These are phyloP conservation scores for Beverwykella pulmonaria DNA, from an alignment of 495 filamentous ascomycete genomes.

Conservation along the genomic window DNA sequence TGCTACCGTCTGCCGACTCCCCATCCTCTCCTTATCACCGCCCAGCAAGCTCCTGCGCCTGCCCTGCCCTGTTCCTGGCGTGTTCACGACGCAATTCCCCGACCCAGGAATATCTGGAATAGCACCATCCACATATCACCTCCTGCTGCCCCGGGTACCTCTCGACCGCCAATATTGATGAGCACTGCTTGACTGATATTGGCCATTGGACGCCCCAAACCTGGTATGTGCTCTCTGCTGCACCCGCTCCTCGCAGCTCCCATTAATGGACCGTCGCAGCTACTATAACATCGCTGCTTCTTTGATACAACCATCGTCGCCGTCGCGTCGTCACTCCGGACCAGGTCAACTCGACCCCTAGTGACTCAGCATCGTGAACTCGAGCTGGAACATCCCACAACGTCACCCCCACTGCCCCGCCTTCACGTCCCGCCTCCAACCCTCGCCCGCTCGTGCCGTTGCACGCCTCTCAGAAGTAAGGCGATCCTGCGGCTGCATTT, in stretches of 20 bases:
- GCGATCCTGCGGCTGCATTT: neutral
- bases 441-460: neutral
- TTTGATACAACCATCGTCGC: neutral
- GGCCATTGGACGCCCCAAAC: neutral
- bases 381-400: no score
- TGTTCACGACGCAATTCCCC: conserved; percentile 17
- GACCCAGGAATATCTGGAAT: conserved; percentile 13
- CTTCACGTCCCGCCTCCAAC: conserved; percentile 10
- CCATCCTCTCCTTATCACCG: conserved; percentile 8
- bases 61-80: conserved; percentile 1
- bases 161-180: neutral
- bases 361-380: conserved; percentile 30
- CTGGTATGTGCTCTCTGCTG: conserved; percentile 12
- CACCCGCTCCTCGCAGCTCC: neutral
- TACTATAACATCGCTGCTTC: neutral
- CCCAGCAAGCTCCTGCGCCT: conserved; percentile 2
- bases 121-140: conserved; percentile 23
- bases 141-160: conserved; percentile 12
- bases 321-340: neutral
- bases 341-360: conserved; percentile 1
- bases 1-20: conserved; percentile 6
- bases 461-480: neutral
- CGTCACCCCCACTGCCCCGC: conserved; percentile 20
- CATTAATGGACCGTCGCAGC: neutral
- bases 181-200: neutral